Percentiles rank a stretch among this genome's conserved stretches.
phyloP scores from a whole-genome alignment of 2,329 filamentous ascomycete species.

The Fusarium pilosicola region DNA sequence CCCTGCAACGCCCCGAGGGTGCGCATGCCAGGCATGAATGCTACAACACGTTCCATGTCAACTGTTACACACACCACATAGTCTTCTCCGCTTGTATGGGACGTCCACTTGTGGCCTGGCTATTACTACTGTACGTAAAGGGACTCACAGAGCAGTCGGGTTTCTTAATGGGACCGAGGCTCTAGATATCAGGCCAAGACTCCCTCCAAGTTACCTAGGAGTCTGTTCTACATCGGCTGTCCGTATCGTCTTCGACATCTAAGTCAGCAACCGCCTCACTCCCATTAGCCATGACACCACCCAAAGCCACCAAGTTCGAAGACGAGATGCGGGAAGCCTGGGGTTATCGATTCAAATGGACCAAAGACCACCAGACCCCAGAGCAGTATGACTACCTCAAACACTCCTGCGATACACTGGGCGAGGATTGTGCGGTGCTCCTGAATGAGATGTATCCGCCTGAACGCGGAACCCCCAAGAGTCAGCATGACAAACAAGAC shows the following conservation, averaged over 20 bases:
- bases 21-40: background rate
- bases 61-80: background rate
- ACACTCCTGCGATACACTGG: background rate
- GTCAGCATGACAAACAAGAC: accelerated
- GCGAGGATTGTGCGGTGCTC: background rate
- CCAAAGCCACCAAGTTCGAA: accelerated
- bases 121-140: background rate
- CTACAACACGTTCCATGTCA: background rate
- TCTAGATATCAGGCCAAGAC: background rate
- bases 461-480: background rate
- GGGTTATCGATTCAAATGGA: background rate
- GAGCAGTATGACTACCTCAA: background rate
- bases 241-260: background rate
- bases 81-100: accelerated
- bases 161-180: background rate
- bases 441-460: background rate
- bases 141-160: background rate
- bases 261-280: accelerated
- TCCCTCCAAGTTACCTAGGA: accelerated
- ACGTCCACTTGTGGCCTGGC: accelerated
- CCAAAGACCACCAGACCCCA: background rate
- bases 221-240: too few relatives aligned
- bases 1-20: accelerated
- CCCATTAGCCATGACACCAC: background rate
- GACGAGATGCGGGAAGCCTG: background rate